Base-by-base conservation (phyloP, 192 early-diverging fungal species). In the Rhizophagus clarus region DNA sequence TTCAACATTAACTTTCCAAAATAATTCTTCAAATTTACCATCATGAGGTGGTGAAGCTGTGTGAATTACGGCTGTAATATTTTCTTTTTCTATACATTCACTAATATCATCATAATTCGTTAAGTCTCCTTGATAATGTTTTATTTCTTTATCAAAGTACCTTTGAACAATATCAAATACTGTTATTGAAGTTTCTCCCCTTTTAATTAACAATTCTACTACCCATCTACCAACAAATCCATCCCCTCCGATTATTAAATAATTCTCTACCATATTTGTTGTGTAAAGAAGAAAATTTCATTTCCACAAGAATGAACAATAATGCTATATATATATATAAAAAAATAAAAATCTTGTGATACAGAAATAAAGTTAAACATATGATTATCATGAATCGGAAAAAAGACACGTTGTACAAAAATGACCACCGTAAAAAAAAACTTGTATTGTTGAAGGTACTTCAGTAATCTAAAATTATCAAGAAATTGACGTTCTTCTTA, bases 21-120 rank as follows among this genome's bases (percentile, higher is more conserved):
- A 95, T 80, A 93, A 87, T 24, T 93, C 89, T 49, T 88, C 87
- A 62, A 87, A 87, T 3, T 92, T 86, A 75, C 87, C 88, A 78
- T 92, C 92, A 83, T 94, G 92, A 67, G 93, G 87, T 7, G 96
- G 96, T 2, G 95, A 96, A 3, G 96, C 97, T 0, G 95, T 96
- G 85, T 99, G 96, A 85, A 99, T 92, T 26, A 96, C 95, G 64
- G 84, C 87, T 4, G 86, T 93, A 68, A 87, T 91, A 92, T 22
- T 29, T 8, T 15, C 28, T 37, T 49, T 51, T 29, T 86, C 82
- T 12, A 94, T 82, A 1, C 96, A 95, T 2, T 80, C 47, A 22
- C 69, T 83, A 12, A 98, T 87, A 75, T 92, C 91, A 0, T 84
- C 81, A 61, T 80, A 82, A 24, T 92, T 85, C 12, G 83, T 81